Conservation (phyloP, 176 grass and related monocot species). For the Oropetium thomaeum region DNA sequence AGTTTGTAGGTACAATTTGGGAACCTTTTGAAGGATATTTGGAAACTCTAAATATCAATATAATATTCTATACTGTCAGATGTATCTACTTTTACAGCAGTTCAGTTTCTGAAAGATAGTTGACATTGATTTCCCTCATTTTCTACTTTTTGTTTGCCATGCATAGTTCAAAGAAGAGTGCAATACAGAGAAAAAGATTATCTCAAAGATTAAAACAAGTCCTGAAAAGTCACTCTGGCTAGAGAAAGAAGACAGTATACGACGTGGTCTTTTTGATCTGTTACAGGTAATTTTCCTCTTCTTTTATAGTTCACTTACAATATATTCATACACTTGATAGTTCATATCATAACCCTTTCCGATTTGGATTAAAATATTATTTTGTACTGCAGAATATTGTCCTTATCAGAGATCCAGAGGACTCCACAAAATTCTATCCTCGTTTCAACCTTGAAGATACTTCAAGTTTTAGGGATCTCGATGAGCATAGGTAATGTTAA, state of each 20-base stretch:
- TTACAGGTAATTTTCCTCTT: conserved; percentile 54
- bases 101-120: too few species aligned
- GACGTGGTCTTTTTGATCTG: conserved; percentile 69
- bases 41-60: not conserved
- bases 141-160: conserved; percentile 16
- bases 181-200: conserved; percentile 95
- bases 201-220: conserved; percentile 71
- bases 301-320: conserved; percentile 11
- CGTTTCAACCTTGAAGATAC: conserved; percentile 97
- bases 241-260: conserved; percentile 81
- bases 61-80: conserved; percentile 11
- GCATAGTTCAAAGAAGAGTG: conserved; percentile 98
- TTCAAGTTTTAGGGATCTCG: conserved; percentile 79
- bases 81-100: not conserved
- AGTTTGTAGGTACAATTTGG: too few species aligned
- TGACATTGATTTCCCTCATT: not conserved
- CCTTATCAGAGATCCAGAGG: conserved; percentile 89
- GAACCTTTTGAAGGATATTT: too few species aligned
- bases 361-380: not conserved
- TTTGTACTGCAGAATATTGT: conserved; percentile 77
- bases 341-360: not conserved
- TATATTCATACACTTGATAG: not conserved
- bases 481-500: conserved; percentile 79
- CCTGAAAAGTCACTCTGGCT: conserved; percentile 75
- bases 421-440: conserved; percentile 78